Percentiles rank a stretch among this genome's conserved stretches.
Evolutionary conservation across 345 rosid species (phyloP).

Genomic region (Viola odorata): DNA sequence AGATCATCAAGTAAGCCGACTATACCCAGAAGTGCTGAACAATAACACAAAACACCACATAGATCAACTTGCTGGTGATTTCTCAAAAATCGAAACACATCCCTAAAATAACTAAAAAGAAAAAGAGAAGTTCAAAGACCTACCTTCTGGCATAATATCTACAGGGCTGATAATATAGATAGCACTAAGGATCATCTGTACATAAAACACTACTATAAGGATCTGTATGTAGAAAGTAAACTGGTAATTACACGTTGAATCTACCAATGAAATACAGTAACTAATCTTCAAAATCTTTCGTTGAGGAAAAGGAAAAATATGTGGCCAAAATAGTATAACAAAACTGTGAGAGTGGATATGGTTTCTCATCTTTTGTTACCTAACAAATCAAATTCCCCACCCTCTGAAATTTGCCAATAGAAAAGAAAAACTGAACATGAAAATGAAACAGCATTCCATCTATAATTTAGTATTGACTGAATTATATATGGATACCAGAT

Average conservation of each 20-base stretch:
- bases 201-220: not conserved
- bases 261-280: not conserved
- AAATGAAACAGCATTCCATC: too few species aligned
- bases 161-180: conserved; percentile 78
- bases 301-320: too few species aligned
- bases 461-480: too few species aligned
- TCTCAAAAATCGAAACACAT: too few species aligned
- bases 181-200: conserved; percentile 62
- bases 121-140: not conserved
- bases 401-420: too few species aligned
- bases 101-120: not conserved
- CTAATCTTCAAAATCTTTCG: too few species aligned
- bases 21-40: conserved; percentile 57
- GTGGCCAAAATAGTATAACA: too few species aligned
- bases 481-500: too few species aligned
- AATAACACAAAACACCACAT: not conserved
- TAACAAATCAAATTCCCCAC: too few species aligned
- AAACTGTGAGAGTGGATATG: too few species aligned
- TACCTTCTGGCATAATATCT: conserved; percentile 92
- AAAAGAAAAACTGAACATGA: too few species aligned
- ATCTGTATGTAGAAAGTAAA: not conserved
- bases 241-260: not conserved
- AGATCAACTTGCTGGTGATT: not conserved
- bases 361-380: too few species aligned
- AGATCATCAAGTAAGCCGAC: conserved; percentile 82